A percentile compares a stretch with the other conserved stretches of the same genome.
Conservation (phyloP, 2,329 filamentous ascomycete species). For the Sarocladium brachiariae region DNA sequence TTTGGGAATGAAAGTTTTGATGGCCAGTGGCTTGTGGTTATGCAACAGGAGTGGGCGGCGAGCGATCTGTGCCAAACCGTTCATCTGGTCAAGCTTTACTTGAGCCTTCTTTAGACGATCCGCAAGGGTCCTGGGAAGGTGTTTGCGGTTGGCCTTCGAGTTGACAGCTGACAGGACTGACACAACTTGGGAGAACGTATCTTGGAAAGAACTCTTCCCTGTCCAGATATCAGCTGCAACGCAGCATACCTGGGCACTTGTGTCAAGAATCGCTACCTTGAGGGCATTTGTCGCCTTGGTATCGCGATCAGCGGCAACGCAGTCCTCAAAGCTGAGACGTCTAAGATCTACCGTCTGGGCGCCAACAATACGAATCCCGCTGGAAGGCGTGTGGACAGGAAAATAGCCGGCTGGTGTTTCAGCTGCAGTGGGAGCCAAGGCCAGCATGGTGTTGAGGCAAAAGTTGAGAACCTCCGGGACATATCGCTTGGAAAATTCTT, state of each 20-base stretch:
- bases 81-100: slow-evolving; percentile 43
- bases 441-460: slow-evolving; percentile 63
- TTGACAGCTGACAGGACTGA: slow-evolving; percentile 54
- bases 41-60: slow-evolving; percentile 82
- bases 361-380: slow-evolving; percentile 39
- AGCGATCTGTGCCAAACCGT: slow-evolving; percentile 54
- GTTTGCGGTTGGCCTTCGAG: slow-evolving; percentile 42
- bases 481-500: slow-evolving; percentile 76
- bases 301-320: slow-evolving; percentile 31
- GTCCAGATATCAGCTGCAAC: slow-evolving; percentile 67
- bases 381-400: slow-evolving; percentile 51
- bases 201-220: slow-evolving; percentile 64
- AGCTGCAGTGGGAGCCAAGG: slow-evolving; percentile 51
- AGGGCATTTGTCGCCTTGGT: slow-evolving; percentile 24
- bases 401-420: slow-evolving; percentile 45
- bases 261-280: slow-evolving; percentile 55
- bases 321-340: slow-evolving; percentile 55
- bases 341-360: slow-evolving; percentile 33
- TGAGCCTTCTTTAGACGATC: slow-evolving; percentile 35
- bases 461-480: slow-evolving; percentile 85
- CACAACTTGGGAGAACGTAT: slow-evolving; percentile 65
- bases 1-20: slow-evolving; percentile 83
- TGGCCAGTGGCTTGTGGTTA: slow-evolving; percentile 79
- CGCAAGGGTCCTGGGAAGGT: slow-evolving; percentile 38
- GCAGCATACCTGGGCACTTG: slow-evolving; percentile 59